Percentiles rank a stretch among this genome's conserved stretches.
phyloP scores from a whole-genome alignment of 768 basidiomycete genomes.

The Lentinula sp. region DNA sequence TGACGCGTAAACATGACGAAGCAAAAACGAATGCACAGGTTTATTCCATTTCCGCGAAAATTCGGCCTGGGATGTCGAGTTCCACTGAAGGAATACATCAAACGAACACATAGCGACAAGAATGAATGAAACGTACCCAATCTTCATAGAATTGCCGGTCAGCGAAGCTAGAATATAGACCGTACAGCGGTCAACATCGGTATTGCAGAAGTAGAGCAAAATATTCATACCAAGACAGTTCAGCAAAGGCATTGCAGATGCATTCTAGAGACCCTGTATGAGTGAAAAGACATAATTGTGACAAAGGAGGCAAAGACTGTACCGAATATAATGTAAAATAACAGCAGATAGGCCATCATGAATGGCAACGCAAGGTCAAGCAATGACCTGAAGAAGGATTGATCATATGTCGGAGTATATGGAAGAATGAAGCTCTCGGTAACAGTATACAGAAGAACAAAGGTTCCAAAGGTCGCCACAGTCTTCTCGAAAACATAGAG shows the following conservation, averaged over 20 bases:
- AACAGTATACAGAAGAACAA: conserved; percentile 87
- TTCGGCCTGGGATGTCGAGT: conserved; percentile 94
- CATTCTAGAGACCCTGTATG: conserved; percentile 48
- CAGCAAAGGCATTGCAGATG: conserved; percentile 94
- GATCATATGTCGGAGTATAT: conserved; percentile 55
- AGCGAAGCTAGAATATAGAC: conserved; percentile 60
- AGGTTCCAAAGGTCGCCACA: conserved; percentile 91
- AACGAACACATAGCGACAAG: background rate
- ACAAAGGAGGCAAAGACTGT: conserved; percentile 12
- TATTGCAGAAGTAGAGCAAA: background rate
- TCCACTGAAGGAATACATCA: conserved; percentile 53
- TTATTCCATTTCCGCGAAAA: conserved; percentile 99
- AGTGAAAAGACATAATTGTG: conserved; percentile 17
- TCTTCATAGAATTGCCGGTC: conserved; percentile 97
- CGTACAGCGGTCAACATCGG: conserved; percentile 3
- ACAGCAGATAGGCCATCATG: conserved; percentile 85
- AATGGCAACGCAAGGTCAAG: conserved; percentile 89
- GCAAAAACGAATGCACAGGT: conserved; percentile 88
- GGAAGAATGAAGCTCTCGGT: conserved; percentile 94
- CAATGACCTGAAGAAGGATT: conserved; percentile 69
- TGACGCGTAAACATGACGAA: conserved; percentile 93
- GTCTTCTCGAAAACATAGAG: conserved; percentile 79
- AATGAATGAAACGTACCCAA: conserved; percentile 50
- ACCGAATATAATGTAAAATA: conserved; percentile 87
- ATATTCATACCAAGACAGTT: conserved; percentile 69